Conservation (phyloP, 768 basidiomycete species). For the Lentinus brumalis region DNA sequence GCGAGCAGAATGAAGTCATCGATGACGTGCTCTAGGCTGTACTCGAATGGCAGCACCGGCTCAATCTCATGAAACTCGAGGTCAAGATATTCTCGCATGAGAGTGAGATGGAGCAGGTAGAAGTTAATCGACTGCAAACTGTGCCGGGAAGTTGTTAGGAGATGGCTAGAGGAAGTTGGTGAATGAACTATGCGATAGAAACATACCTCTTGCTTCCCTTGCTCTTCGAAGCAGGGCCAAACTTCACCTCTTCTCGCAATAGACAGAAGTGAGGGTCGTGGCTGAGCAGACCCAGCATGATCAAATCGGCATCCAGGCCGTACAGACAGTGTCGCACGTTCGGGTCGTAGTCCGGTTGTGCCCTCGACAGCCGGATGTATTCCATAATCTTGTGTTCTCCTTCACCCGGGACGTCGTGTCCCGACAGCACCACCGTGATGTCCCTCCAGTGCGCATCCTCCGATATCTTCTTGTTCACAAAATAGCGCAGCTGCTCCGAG, state of each 20-base stretch:
- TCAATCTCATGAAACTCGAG: slow-evolving; percentile 86
- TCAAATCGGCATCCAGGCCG: slow-evolving; percentile 96
- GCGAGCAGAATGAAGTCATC: slow-evolving; percentile 98
- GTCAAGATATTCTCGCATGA: slow-evolving; percentile 97
- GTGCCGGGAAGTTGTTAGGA: not conserved
- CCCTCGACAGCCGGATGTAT: slow-evolving; percentile 92
- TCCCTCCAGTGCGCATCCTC: slow-evolving; percentile 96
- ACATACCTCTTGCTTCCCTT: slow-evolving; percentile 62
- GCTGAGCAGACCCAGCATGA: slow-evolving; percentile 96
- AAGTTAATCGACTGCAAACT: slow-evolving; percentile 84
- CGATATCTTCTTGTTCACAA: slow-evolving; percentile 96
- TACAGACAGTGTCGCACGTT: slow-evolving; percentile 98
- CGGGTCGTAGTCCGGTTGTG: slow-evolving; percentile 94
- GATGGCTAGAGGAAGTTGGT: not conserved
- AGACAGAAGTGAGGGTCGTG: slow-evolving; percentile 99
- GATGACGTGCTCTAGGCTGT: slow-evolving; percentile 91
- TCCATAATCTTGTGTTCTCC: slow-evolving; percentile 99
- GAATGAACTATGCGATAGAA: not conserved
- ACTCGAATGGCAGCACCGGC: slow-evolving; percentile 70
- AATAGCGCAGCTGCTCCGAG: slow-evolving; percentile 92
- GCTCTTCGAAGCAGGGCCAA: slow-evolving; percentile 79
- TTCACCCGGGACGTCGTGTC: slow-evolving; percentile 98
- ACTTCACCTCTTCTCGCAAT: slow-evolving; percentile 96
- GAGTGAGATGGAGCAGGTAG: slow-evolving; percentile 90
- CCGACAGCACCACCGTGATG: slow-evolving; percentile 90